These are phyloP conservation scores for Monosporozyma servazzii DNA, from an alignment of 805 yeast species.

Conservation along the genomic window DNA sequence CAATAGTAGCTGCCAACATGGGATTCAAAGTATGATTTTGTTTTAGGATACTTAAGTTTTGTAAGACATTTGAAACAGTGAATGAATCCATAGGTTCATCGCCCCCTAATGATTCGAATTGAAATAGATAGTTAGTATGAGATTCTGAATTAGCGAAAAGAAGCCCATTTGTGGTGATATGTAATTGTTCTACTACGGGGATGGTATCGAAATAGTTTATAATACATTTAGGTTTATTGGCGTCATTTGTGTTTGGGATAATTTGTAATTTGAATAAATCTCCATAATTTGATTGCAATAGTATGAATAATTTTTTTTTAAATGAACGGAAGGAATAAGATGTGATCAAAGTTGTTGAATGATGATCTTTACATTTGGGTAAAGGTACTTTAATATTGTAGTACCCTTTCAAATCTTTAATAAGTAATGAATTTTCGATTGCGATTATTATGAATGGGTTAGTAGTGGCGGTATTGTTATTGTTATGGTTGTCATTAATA, in stretches of 20 bases:
- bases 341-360: constrained; percentile 33
- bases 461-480: constrained; percentile 37
- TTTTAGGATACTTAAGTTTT: constrained; percentile 53
- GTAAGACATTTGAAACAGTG: constrained; percentile 31
- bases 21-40: constrained; percentile 42
- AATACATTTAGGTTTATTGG: constrained; percentile 33
- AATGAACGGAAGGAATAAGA: constrained; percentile 57
- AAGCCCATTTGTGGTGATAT: constrained; percentile 67
- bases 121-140: constrained; percentile 62
- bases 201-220: constrained; percentile 71
- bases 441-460: constrained; percentile 42
- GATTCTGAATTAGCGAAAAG: constrained; percentile 56
- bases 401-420: constrained; percentile 36
- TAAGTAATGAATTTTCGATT: constrained; percentile 44
- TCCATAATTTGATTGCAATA: constrained; percentile 64
- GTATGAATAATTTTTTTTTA: constrained; percentile 51
- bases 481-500: constrained; percentile 1
- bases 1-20: constrained; percentile 34
- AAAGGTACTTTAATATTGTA: constrained; percentile 38
- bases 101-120: constrained; percentile 67
- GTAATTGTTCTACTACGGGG: constrained; percentile 45
- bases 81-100: constrained; percentile 19
- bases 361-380: constrained; percentile 38
- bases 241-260: constrained; percentile 33
- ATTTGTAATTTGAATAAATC: constrained; percentile 64